Evolutionary conservation across 1,284 basidiomycete species (phyloP), one percentile per base, ranked within the genome.

Genomic region (Porogramme epimiltina): DNA sequence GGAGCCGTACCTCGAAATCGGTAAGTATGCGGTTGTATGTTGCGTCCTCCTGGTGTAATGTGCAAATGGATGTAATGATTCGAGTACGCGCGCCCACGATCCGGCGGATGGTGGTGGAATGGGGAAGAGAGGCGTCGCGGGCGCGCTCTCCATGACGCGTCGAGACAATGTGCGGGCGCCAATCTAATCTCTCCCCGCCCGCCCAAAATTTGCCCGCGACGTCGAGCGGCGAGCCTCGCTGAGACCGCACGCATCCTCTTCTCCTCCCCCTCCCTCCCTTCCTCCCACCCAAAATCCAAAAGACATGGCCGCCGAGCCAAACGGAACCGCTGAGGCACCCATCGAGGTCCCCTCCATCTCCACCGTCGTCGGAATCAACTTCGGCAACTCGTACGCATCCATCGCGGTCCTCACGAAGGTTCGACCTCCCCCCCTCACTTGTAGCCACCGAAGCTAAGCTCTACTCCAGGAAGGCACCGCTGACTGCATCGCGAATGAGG

Each of bases 371-470:
- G 96, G 96, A 50, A 94, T 99, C 77, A 98, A 98, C 79, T 91
- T 98, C 73, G 97, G 97, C 39, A 95, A 97, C 73, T 89, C 93
- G 34, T 98, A 91, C 72, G 91, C 93, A 26, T 95, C 93, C 42
- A 96, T 99, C 64, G 93, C 95, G 20, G 90, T 98, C 54, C 90
- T 98, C 67, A 95, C 93, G 68, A 98, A 98, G 80, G 93, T 92
- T 51, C 47, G 74, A 22, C 24, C 13, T 16, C 11, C 15, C 11
- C 38, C 59, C 41, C 11, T 38, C n/a, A n/a, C 26, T 36, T 16
- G 3, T 2, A 34, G 25, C 2, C 9, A 9, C 34, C 11, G 20
- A 19, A 20, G 2, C 18, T 13, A 22, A 20, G 11, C 19, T 9
- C 2, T 42, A 20, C 22, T 33, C 50, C 62, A 94, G 91, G 92